phyloP scores from a whole-genome alignment of 2,329 filamentous ascomycete species.

The Neurospora sp. region DNA sequence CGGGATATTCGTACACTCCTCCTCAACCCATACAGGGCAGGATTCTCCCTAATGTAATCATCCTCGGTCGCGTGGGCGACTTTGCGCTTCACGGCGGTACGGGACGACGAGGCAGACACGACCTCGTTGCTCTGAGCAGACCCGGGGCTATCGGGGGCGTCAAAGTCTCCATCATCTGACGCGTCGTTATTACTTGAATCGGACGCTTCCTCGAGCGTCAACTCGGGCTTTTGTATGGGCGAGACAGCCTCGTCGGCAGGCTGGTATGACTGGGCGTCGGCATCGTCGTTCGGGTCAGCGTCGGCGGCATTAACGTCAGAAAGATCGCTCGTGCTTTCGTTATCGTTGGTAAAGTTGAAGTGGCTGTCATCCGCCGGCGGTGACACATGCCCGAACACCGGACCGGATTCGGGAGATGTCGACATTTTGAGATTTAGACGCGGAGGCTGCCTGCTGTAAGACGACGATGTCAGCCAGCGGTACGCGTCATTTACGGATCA shows the following conservation, averaged over 20 bases:
- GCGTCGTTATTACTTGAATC: conserved; percentile 43
- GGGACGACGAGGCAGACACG: conserved; percentile 59
- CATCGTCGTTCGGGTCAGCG: conserved; percentile 23
- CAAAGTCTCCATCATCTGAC: conserved; percentile 66
- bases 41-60: conserved; percentile 80
- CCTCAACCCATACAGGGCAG: conserved; percentile 86
- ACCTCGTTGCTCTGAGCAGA: conserved; percentile 38
- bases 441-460: conserved; percentile 49
- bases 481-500: conserved; percentile 13
- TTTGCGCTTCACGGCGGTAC: conserved; percentile 65
- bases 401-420: conserved; percentile 50
- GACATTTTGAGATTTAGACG: conserved; percentile 54
- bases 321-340: conserved; percentile 64
- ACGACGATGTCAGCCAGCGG: conserved; percentile 38
- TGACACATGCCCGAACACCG: conserved; percentile 57
- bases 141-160: conserved; percentile 54
- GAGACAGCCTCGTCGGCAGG: conserved; percentile 31
- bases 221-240: conserved; percentile 26
- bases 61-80: conserved; percentile 55
- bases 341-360: conserved; percentile 28
- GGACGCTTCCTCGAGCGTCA: conserved; percentile 34
- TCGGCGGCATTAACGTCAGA: conserved; percentile 56
- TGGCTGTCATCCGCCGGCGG: conserved; percentile 38
- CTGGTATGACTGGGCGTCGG: conserved; percentile 8
- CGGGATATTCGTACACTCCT: conserved; percentile 62